A percentile compares a stretch with the other conserved stretches of the same genome.
These are phyloP conservation scores for Jacaranda copaia DNA, from an alignment of 257 asterid species.

Conservation along the genomic window DNA sequence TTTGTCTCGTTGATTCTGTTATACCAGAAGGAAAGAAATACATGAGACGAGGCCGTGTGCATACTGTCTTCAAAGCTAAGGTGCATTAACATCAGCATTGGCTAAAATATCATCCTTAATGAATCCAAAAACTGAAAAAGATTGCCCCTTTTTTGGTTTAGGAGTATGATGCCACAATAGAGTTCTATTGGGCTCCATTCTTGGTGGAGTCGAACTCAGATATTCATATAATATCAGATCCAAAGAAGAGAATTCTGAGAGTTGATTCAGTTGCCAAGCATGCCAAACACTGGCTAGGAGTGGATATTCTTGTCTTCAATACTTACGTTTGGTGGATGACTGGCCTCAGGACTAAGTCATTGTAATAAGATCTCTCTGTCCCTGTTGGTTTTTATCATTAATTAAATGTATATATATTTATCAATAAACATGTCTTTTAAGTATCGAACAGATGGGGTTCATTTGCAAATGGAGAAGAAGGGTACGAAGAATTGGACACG, in stretches of 20 bases:
- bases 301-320: slow-evolving; percentile 81
- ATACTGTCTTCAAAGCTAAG: slow-evolving; percentile 63
- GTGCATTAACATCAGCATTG: slow-evolving; percentile 19
- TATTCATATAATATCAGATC: slow-evolving; percentile 55
- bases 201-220: slow-evolving; percentile 86
- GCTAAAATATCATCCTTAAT: not conserved
- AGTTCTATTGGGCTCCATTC: slow-evolving; percentile 95
- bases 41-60: slow-evolving; percentile 69
- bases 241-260: slow-evolving; percentile 70
- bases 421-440: not conserved
- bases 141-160: slow-evolving; percentile 13
- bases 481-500: slow-evolving; percentile 73
- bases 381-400: not conserved
- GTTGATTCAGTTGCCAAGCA: slow-evolving; percentile 87
- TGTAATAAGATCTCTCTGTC: slow-evolving; percentile 56
- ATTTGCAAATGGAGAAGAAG: slow-evolving; percentile 82
- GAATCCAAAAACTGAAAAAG: not conserved
- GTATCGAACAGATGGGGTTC: slow-evolving; percentile 77
- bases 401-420: not conserved
- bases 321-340: slow-evolving; percentile 99
- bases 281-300: slow-evolving; percentile 81
- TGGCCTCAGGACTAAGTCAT: slow-evolving; percentile 71
- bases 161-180: slow-evolving; percentile 85
- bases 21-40: slow-evolving; percentile 76
- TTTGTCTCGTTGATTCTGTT: slow-evolving; percentile 76